phyloP scores from a whole-genome alignment of 73 alveolate genomes.

The Diophrys appendiculata region DNA sequence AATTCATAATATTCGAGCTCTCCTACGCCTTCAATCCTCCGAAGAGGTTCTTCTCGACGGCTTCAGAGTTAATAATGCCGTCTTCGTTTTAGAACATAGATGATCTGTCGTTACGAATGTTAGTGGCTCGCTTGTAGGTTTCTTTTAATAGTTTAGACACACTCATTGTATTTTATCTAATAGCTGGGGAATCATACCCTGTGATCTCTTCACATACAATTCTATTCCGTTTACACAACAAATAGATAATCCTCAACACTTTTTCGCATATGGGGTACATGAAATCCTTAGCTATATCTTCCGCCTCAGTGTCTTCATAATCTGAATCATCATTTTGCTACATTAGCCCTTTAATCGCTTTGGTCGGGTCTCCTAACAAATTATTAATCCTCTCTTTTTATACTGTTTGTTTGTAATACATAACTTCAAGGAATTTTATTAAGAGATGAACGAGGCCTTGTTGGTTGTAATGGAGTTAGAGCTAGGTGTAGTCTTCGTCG shows the following conservation, averaged over 20 bases:
- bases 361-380: conserved; percentile 20
- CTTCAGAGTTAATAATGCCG: conserved; percentile 31
- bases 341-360: not conserved
- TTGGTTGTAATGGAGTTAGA: conserved; percentile 27
- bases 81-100: conserved; percentile 27
- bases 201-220: conserved; percentile 33
- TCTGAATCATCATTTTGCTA: conserved; percentile 4
- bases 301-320: conserved; percentile 46
- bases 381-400: conserved; percentile 38
- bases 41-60: conserved; percentile 3
- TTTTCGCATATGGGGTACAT: conserved; percentile 20
- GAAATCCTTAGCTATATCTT: conserved; percentile 46
- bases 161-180: not conserved
- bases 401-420: conserved; percentile 43
- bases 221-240: conserved; percentile 21
- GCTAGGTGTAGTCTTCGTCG: not conserved
- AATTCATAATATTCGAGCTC: conserved; percentile 11
- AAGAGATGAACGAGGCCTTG: conserved; percentile 45
- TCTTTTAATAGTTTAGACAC: conserved; percentile 32
- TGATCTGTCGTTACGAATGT: conserved; percentile 40
- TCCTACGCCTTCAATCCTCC: conserved; percentile 12
- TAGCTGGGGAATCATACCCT: conserved; percentile 23
- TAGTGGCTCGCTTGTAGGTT: conserved; percentile 47
- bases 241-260: conserved; percentile 14
- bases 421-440: conserved; percentile 46